Base-by-base conservation (phyloP, 192 early-diverging fungal species). In the Backusella psychrophila region DNA sequence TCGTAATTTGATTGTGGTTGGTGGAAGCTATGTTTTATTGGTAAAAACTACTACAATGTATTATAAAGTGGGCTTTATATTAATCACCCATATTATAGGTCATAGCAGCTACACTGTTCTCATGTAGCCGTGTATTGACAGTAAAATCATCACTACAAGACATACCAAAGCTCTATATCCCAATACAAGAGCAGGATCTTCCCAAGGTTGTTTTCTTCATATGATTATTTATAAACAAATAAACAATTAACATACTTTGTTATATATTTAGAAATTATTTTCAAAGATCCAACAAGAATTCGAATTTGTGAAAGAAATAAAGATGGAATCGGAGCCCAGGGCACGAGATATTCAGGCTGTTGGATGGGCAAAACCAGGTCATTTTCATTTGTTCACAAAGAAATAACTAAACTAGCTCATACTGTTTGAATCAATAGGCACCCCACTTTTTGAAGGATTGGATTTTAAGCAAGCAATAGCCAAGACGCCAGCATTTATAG, bases 391-490 rank as follows among this genome's bases (percentile, higher is more conserved):
- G 17, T 39, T 36, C 6, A n/a, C 68, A 69, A 6, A 15, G 33
- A 38, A 38, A 21, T 0, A 8, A 38, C 36, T 69, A 34, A n/a
- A 38, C 9, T 7, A 17, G 34, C 15, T 36, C n/a, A 34, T 69
- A 36, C 14, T 14, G n/a, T 14, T 38, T 19, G 21, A 44, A 36
- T 38, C 3, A 69, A n/a, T 15, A 46, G 38, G 44, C 70, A 84
- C 82, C 69, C 34, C 75, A 76, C 38, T 71, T 2, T 77, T 85
- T 35, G 81, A 86, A 31, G 82, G 80, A 65, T 82, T 86, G 0
- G 84, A 87, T 36, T 89, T 89, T 59, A 87, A 85, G 53, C 77
- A 80, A 17, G 80, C 84, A n/a, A 89, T 89, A 73, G 65, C 84
- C n/a, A 83, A 84, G 46, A 89, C 88, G 12, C 78, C 84, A 23